A percentile compares a stretch with the other conserved stretches of the same genome.
Conservation (phyloP, 371 early-diverging fungal genomes). For the Chytridiales sp. region DNA sequence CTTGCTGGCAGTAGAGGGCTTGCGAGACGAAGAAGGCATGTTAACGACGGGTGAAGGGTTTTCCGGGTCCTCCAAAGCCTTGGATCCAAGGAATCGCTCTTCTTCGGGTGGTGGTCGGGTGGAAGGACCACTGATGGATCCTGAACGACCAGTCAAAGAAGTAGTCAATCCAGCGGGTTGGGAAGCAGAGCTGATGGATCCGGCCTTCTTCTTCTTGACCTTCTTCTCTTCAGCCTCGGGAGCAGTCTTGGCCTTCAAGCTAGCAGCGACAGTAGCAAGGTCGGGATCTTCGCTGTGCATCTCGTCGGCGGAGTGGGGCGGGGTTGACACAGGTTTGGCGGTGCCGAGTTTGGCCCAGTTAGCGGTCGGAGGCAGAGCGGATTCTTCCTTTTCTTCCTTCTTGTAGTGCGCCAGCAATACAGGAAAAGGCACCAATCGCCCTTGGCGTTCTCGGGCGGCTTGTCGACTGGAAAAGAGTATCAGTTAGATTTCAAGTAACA, state of each 20-base stretch:
- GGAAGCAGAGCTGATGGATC: slow-evolving; percentile 15
- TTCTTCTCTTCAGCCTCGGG: slow-evolving; percentile 21
- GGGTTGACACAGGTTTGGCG: slow-evolving; percentile 5
- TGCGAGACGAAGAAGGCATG: too few relatives aligned
- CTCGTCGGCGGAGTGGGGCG: slow-evolving; percentile 4
- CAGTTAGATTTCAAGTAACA: not conserved
- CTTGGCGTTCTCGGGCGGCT: slow-evolving; percentile 20
- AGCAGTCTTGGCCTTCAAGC: slow-evolving; percentile 5
- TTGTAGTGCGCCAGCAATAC: slow-evolving; percentile 20
- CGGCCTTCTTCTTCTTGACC: slow-evolving; percentile 24
- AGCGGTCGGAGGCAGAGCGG: slow-evolving; percentile 49
- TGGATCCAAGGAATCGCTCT: slow-evolving; percentile 33
- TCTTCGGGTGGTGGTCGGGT: slow-evolving; percentile 24
- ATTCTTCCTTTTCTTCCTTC: slow-evolving; percentile 45
- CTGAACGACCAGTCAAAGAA: too few relatives aligned
- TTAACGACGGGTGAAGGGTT: not conserved
- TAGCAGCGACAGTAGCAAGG: slow-evolving; percentile 4
- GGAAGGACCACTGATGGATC: not conserved
- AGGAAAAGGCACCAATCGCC: slow-evolving; percentile 25
- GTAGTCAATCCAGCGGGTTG: not conserved
- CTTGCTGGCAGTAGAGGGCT: not conserved
- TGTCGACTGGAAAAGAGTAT: slow-evolving; percentile 13
- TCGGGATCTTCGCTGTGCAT: slow-evolving; percentile 7
- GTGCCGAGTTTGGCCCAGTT: slow-evolving; percentile 47
- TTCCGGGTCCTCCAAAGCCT: slow-evolving; percentile 32